Evolutionary conservation across 768 basidiomycete genomes (phyloP), one percentile per base, ranked within the genome.

Genomic region (Porpolomopsis calyptriformis): DNA sequence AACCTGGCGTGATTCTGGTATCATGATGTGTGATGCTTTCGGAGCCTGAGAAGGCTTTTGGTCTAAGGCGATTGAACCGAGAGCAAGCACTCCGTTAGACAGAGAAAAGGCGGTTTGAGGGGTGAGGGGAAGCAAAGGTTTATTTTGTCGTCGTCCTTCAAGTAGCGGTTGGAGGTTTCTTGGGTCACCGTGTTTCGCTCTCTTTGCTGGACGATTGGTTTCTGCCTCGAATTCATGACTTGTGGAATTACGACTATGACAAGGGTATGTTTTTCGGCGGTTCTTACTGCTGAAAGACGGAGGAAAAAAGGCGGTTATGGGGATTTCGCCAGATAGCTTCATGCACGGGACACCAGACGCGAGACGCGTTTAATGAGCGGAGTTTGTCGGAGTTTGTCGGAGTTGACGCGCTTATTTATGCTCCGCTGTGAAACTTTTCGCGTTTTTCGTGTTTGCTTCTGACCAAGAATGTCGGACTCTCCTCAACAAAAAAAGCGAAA

Each of bases 401-500:
- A 64, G 61, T 62, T 61, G 52, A 60, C 63, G 58, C 59, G 60
- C 42, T 31, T 53, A 2, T 31, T 34, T 19, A 26, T 11, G 38
- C 20, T 49, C 43, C 27, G 23, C 40, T 43, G 5, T 20, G 27
- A n/a, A 4, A 18, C 26, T 20, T 31, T 31, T 31, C n/a, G n/a
- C 9, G 20, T 10, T 40, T 46, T 14, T 16, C 31, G 16, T 10
- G 44, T 18, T 33, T 25, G 24, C 4, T 25, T 27, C n/a, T 4
- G 12, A 7, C 3, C 22, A 20, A 31, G 25, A 38, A 52, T 62
- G 60, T 53, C 64, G 39, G 55, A 66, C 38, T 55, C 57, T 43
- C 66, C 65, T 27, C 67, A 66, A 45, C 40, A 56, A 11, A 86
- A 85, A 58, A 83, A 76, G 56, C 73, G 79, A 57, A 84, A 73